Evolutionary conservation across 345 rosid species (phyloP).

Genomic region (Sonneratia caseolaris): DNA sequence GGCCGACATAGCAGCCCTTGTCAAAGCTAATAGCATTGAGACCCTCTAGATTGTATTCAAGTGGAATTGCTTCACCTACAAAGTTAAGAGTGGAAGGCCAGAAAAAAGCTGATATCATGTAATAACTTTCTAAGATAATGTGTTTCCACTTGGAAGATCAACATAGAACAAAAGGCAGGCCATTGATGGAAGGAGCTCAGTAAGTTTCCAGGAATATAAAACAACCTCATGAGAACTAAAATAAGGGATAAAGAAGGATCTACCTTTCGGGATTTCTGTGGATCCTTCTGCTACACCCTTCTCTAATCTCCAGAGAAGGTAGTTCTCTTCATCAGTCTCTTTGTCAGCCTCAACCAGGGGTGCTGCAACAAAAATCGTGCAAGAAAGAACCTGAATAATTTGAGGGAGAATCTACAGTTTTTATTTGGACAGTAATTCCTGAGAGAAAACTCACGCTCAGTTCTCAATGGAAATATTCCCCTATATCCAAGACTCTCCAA

Average conservation of each 20-base stretch:
- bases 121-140: not conserved
- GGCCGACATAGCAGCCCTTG: constrained; percentile 94
- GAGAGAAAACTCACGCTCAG: constrained; percentile 39
- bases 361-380: constrained; percentile 34
- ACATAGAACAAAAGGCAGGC: not conserved
- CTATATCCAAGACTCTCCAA: constrained; percentile 71
- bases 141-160: not conserved
- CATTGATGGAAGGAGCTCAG: not conserved
- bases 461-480: constrained; percentile 51
- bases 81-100: constrained; percentile 2
- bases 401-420: not conserved
- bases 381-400: not conserved
- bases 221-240: not conserved
- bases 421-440: not conserved
- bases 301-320: constrained; percentile 63
- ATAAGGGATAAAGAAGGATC: constrained; percentile 6
- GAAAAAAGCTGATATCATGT: not conserved
- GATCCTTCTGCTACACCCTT: constrained; percentile 91
- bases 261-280: constrained; percentile 77
- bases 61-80: constrained; percentile 86
- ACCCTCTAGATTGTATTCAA: constrained; percentile 76
- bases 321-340: constrained; percentile 67
- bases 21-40: constrained; percentile 88
- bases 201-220: not conserved
- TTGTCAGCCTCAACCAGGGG: constrained; percentile 72